Base-by-base conservation (phyloP, 768 basidiomycete genomes). In the Leccinellum luteum region DNA sequence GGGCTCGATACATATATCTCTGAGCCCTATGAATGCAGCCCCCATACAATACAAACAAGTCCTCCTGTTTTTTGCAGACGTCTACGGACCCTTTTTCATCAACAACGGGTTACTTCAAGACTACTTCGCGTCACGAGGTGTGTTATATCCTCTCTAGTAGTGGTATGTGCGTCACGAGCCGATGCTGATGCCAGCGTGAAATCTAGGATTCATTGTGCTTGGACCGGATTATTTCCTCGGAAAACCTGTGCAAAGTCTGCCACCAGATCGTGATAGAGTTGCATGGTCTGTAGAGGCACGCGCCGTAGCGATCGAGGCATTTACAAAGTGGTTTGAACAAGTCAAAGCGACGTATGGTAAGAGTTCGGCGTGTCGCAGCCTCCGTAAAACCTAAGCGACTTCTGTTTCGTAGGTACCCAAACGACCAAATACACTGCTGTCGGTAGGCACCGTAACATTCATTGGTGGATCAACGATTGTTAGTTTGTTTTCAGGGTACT, bases 181-280 rank as follows among this genome's bases (percentile, higher is more conserved):
- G 10, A 17, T 30, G 6, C 30, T 56, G 32, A 64, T 30, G 14
- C 10, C 21, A 25, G 21, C 19, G 6, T 23, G 14, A 47, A 55
- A 15, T n/a, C 3, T 31, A 86, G 84, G 84, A 0, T 86, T 81
- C 64, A 61, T 78, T 52, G 83, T 86, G 3, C 66, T 86, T 10
- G 84, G 82, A 1, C 74, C 81, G 14, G 85, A 86, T 61, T 86
- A 85, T 64, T 85, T 86, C 70, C 76, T 85, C 45, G 83, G 85
- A 19, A 79, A 82, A 49, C 71, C 79, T 2, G 66, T 84, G 2
- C 62, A 76, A 19, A 60, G 69, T 6, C 76, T 80, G 56, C 68
- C 75, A 9, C 63, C 71, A 4, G 61, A 57, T 21, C 48, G 51
- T 14, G 75, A 83, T 58, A 71, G 72, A 47, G 25, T 52, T 3